phyloP scores from a whole-genome alignment of 441 rosid genomes.

The Biscutella laevigata region DNA sequence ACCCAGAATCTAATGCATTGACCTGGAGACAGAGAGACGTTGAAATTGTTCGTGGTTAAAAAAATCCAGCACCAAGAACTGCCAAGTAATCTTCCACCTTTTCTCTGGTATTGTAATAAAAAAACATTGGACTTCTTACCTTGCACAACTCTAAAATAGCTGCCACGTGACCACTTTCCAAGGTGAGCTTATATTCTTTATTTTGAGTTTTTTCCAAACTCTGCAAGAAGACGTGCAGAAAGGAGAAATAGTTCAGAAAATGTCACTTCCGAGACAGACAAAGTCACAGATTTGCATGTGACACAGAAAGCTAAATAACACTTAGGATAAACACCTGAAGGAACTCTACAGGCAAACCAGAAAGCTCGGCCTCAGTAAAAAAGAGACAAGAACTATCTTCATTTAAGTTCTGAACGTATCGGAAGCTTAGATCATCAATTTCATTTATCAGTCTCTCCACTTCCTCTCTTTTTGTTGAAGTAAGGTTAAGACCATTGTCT shows the following conservation, averaged over 20 bases:
- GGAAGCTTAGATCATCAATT: constrained; percentile 68
- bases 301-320: constrained; percentile 4
- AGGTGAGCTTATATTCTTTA: constrained; percentile 55
- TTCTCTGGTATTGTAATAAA: background rate
- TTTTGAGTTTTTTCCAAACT: constrained; percentile 56
- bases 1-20: background rate
- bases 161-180: constrained; percentile 59
- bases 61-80: background rate
- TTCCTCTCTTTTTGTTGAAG: constrained; percentile 70
- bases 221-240: constrained; percentile 34
- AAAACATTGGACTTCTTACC: constrained; percentile 37
- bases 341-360: constrained; percentile 65
- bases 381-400: constrained; percentile 59
- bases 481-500: constrained; percentile 80
- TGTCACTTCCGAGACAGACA: background rate
- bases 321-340: constrained; percentile 44
- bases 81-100: background rate
- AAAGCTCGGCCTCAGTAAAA: constrained; percentile 60
- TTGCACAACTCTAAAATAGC: constrained; percentile 75
- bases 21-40: background rate
- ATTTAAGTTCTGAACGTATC: constrained; percentile 60
- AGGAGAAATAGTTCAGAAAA: constrained; percentile 5
- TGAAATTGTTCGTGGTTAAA: constrained; percentile 8
- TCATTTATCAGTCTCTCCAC: constrained; percentile 59
- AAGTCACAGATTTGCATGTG: background rate